phyloP scores from a whole-genome alignment of 805 yeast species.

The Lipomyces sp. region DNA sequence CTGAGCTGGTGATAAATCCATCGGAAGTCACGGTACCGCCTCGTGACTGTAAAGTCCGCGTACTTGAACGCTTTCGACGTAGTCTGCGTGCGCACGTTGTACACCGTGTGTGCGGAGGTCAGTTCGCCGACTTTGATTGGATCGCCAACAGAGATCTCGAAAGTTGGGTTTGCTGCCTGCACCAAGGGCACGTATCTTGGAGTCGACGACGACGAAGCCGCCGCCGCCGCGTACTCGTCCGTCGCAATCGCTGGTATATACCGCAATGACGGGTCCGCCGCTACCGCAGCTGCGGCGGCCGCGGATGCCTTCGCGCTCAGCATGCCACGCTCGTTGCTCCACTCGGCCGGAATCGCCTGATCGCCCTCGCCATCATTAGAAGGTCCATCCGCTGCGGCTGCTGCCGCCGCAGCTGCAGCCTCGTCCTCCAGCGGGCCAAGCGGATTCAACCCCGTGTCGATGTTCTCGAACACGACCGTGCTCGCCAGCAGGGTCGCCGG shows the following conservation, averaged over 20 bases:
- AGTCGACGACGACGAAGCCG: not conserved
- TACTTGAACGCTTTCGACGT: conserved; percentile 42
- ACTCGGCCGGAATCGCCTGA: conserved; percentile 16
- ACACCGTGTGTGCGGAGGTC: conserved; percentile 83
- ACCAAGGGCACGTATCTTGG: conserved; percentile 17
- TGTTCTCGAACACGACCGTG: conserved; percentile 13
- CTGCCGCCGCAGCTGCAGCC: not conserved
- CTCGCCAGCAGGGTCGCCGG: conserved; percentile 5
- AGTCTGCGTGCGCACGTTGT: conserved; percentile 66
- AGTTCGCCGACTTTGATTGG: conserved; percentile 90
- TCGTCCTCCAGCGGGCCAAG: conserved; percentile 24
- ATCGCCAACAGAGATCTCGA: conserved; percentile 77
- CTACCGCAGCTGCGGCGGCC: conserved; percentile 26
- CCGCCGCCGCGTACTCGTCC: conserved; percentile 6
- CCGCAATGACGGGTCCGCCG: conserved; percentile 16
- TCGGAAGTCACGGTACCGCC: conserved; percentile 88
- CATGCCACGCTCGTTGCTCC: conserved; percentile 19
- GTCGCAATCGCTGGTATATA: conserved; percentile 5
- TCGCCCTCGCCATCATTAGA: conserved; percentile 44
- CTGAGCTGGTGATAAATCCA: conserved; percentile 91
- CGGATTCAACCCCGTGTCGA: conserved; percentile 22
- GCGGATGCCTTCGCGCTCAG: conserved; percentile 20
- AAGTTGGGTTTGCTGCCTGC: conserved; percentile 31
- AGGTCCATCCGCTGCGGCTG: conserved; percentile 53
- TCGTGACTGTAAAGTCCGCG: conserved; percentile 58